These are phyloP conservation scores for Fusarium longipes DNA, from an alignment of 2,329 filamentous ascomycete genomes.

Conservation along the genomic window DNA sequence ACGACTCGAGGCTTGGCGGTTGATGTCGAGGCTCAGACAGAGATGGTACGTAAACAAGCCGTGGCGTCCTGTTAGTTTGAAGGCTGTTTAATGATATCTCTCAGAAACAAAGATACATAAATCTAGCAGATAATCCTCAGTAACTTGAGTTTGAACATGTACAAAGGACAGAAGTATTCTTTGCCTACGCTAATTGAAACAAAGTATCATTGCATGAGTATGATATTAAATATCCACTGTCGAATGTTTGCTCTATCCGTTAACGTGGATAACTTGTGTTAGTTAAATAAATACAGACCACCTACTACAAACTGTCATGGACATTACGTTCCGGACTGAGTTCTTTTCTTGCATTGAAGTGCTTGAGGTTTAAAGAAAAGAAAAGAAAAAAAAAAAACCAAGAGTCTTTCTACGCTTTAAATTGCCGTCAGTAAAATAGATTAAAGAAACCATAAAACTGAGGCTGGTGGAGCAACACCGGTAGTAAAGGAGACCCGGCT, in stretches of 20 bases:
- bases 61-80: conserved; percentile 4
- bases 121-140: background rate
- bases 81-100: background rate
- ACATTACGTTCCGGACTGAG: too few relatives aligned
- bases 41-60: conserved; percentile 8
- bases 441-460: background rate
- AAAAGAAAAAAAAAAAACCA: too few relatives aligned
- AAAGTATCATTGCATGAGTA: too few relatives aligned
- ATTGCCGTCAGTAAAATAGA: background rate
- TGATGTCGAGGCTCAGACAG: conserved; percentile 19
- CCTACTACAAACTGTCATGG: background rate
- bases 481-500: conserved; percentile 32
- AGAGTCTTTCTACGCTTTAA: background rate
- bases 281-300: background rate
- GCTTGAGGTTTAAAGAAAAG: too few relatives aligned
- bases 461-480: conserved; percentile 14
- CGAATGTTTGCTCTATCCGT: too few relatives aligned
- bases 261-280: background rate
- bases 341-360: background rate
- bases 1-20: conserved; percentile 24
- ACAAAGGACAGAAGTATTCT: background rate
- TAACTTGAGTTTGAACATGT: background rate
- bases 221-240: too few relatives aligned
- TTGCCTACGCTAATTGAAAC: background rate
- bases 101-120: background rate